phyloP scores from a whole-genome alignment of 2,329 filamentous ascomycete species.

The Pseudocercospora fuligena region DNA sequence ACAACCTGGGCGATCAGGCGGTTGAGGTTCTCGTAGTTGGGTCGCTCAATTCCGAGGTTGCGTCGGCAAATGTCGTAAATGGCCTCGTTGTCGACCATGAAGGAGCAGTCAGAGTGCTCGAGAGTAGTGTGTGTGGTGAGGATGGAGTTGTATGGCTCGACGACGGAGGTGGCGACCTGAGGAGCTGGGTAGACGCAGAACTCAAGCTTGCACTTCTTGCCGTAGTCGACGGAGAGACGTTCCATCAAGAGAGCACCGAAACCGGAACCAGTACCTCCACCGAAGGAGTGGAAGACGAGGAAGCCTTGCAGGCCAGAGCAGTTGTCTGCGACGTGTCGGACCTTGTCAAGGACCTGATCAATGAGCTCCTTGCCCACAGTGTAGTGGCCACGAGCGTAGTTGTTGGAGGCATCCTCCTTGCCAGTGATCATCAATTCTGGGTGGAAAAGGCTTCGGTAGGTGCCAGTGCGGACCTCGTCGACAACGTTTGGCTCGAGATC shows the following conservation, averaged over 20 bases:
- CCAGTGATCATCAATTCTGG: constrained; percentile 99
- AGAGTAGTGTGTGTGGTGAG: constrained; percentile 98
- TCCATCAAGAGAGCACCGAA: constrained; percentile 99
- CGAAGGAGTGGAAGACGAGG: constrained; percentile 99
- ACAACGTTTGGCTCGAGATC: constrained; percentile 99
- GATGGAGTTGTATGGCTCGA: constrained; percentile 99
- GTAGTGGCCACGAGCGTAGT: constrained; percentile 99
- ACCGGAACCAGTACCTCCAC: constrained; percentile 97
- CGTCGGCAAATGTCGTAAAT: constrained; percentile 99
- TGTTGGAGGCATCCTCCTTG: constrained; percentile 99
- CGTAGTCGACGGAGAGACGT: constrained; percentile 97
- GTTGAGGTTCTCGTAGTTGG: constrained; percentile 99
- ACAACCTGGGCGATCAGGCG: constrained; percentile 98
- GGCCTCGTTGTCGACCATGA: constrained; percentile 99
- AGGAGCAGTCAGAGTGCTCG: constrained; percentile 99
- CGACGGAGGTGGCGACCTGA: constrained; percentile 94
- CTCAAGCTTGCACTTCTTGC: constrained; percentile 99
- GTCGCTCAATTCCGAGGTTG: constrained; percentile 95
- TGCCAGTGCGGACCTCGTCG: constrained; percentile 96
- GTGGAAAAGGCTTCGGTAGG: constrained; percentile 97
- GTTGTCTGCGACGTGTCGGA: constrained; percentile 96
- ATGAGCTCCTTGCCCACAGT: constrained; percentile 99
- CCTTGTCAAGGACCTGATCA: constrained; percentile 96
- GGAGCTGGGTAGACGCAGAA: constrained; percentile 99
- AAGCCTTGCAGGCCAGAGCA: constrained; percentile 98